Base-by-base conservation (phyloP, 768 basidiomycete species). In the Mycena floridula region DNA sequence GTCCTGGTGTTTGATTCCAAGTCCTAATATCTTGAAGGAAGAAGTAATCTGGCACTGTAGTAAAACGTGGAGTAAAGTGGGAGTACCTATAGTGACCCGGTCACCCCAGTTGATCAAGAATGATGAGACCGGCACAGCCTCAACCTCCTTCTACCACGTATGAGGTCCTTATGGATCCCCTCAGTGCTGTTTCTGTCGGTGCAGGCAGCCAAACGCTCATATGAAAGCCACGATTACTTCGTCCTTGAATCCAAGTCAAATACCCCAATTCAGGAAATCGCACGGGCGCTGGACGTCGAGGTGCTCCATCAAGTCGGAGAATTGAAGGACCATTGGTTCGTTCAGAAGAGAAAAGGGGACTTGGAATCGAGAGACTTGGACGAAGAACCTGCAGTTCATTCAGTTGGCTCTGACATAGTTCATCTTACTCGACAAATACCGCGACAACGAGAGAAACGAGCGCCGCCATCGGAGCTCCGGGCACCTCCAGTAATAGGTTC, bases 251-350 rank as follows among this genome's bases (percentile, higher is more conserved):
- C 86, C 55, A 63, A 73, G 52, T 26, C 35, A 16, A 16, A 32
- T 71, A 75, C 51, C 73, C 81, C 51, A 72, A 87, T 48, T 63
- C 65, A 44, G 80, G 87, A n/a, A n/a, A 50, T 72, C 84, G 46
- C 73, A 81, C 5, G 38, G 59, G 6, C 68, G 1, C 72, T 98
- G 9, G 82, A 81, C 11, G 83, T 91, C 18, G 85, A 97, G 64
- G 67, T 95, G 38, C 84, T 98, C 45, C 89, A 94, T 58, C 85
- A 80, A 53, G 84, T 82, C 20, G 93, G 96, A 42, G 85, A 93
- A 58, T 76, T 99, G 4, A 59, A 63, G 23, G 70, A 89, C 45
- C 75, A 88, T 64, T 99, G 89, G 88, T 68, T 99, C 15, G 81
- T 96, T 37, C 77, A 89, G 21, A 65, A 72, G 35, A 56, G 62